A percentile compares a stretch with the other conserved stretches of the same genome.
These are phyloP conservation scores for Candida stauntonica DNA, from an alignment of 805 yeast genomes.

Conservation along the genomic window DNA sequence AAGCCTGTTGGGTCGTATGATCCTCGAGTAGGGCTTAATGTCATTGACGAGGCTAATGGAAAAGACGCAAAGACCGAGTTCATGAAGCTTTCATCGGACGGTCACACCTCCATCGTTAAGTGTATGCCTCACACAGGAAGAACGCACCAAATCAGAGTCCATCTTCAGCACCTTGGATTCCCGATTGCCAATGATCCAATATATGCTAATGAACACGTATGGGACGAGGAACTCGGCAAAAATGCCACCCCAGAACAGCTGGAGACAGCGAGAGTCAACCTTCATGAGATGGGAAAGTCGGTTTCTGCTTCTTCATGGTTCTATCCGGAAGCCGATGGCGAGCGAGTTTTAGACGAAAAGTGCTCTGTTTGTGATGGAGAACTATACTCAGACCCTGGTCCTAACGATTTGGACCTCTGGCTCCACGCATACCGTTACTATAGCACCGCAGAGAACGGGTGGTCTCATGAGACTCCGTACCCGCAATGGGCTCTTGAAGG, in stretches of 20 bases:
- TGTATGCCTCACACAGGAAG: conserved; percentile 90
- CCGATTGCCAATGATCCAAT: conserved; percentile 94
- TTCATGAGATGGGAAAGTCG: conserved; percentile 70
- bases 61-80: conserved; percentile 76
- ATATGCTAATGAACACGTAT: conserved; percentile 69
- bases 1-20: conserved; percentile 66
- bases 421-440: conserved; percentile 84
- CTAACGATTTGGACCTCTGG: conserved; percentile 84
- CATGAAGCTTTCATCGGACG: conserved; percentile 24
- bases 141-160: conserved; percentile 94
- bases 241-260: conserved; percentile 45
- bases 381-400: conserved; percentile 83
- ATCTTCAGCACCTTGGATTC: conserved; percentile 79
- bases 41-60: conserved; percentile 39
- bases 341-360: conserved; percentile 49
- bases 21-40: conserved; percentile 60
- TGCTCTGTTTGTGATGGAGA: conserved; percentile 69
- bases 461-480: conserved; percentile 25
- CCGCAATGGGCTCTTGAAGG: conserved; percentile 47
- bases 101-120: conserved; percentile 58
- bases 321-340: conserved; percentile 45
- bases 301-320: conserved; percentile 40
- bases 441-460: conserved; percentile 37
- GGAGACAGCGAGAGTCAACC: conserved; percentile 39
- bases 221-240: conserved; percentile 78